Evolutionary conservation across 2,329 filamentous ascomycete genomes (phyloP).

Genomic region (Apiospora hydei): DNA sequence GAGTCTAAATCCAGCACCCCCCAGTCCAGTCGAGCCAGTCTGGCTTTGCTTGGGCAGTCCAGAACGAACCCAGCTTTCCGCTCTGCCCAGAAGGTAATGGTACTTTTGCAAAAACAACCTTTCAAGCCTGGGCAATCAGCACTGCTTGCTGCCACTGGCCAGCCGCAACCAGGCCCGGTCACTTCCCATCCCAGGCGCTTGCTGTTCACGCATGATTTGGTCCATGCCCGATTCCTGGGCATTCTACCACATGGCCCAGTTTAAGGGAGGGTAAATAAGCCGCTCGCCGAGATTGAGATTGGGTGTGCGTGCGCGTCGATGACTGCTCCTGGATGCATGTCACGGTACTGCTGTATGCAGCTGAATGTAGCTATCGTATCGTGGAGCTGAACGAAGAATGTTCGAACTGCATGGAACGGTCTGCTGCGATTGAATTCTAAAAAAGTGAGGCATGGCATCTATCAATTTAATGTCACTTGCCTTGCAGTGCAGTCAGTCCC

Average conservation of each 20-base stretch:
- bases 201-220: slow-evolving; percentile 7
- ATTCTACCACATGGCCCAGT: not conserved
- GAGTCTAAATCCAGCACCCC: slow-evolving; percentile 12
- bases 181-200: not conserved
- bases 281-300: not conserved
- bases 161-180: not conserved
- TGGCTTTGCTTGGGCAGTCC: not conserved
- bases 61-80: not conserved
- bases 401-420: not conserved
- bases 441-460: not conserved
- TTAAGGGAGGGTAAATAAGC: slow-evolving; percentile 2
- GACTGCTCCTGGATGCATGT: not conserved
- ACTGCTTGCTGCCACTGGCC: not conserved
- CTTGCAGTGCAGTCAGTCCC: not conserved
- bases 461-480: not conserved
- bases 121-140: not conserved
- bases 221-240: slow-evolving; percentile 9
- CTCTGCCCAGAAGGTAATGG: not conserved
- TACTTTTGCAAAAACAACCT: not conserved
- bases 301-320: not conserved
- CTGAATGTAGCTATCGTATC: not conserved
- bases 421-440: not conserved
- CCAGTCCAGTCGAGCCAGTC: not conserved
- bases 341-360: not conserved
- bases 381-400: not conserved